Base-by-base conservation (phyloP, 2,329 filamentous ascomycete genomes). In the Fusarium bulbicola region DNA sequence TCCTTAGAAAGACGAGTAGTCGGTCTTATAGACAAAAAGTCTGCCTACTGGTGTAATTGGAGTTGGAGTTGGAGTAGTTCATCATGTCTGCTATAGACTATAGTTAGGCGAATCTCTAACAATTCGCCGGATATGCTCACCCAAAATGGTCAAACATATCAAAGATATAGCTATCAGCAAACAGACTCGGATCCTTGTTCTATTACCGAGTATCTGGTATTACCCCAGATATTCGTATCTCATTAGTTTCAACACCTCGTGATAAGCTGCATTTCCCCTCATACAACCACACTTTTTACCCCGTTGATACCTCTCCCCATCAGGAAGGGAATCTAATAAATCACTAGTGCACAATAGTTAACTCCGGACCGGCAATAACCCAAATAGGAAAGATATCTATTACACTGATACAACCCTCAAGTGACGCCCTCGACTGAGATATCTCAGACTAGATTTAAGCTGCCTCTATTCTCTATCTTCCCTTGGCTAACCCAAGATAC, bases 371-470 rank as follows among this genome's bases (percentile, higher is more conserved):
- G 36, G 46, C 40, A 40, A 20, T 58, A 39, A 4, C 58, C 66
- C 39, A 46, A 63, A 57, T 46, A 57, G 66, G 66, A 61, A 68
- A 57, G 32, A 68, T 26, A 68, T 68, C 64, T 68, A 56, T 57
- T 30, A 63, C 42, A 59, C 26, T 16, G 34, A 37, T 43, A 37
- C 24, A 37, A 36, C 32, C 32, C 28, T 28, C 63, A 37, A 36
- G 24, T 68, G 28, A 32, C 32, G 28, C 37, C 56, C 34, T 62
- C 34, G 42, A 43, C 59, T 36, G 10, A 13, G 50, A 42, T 54
- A 62, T 52, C 36, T 37, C 40, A 63, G 37, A 46, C 36, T 39
- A 43, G 37, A 68, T 63, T 68, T 68, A 68, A 68, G 63, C 56
- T 46, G 37, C 32, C 47, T 54, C 28, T 42, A 54, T 54, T 54